Conservation (phyloP, 345 rosid genomes). For the Microthlaspi erraticum region DNA sequence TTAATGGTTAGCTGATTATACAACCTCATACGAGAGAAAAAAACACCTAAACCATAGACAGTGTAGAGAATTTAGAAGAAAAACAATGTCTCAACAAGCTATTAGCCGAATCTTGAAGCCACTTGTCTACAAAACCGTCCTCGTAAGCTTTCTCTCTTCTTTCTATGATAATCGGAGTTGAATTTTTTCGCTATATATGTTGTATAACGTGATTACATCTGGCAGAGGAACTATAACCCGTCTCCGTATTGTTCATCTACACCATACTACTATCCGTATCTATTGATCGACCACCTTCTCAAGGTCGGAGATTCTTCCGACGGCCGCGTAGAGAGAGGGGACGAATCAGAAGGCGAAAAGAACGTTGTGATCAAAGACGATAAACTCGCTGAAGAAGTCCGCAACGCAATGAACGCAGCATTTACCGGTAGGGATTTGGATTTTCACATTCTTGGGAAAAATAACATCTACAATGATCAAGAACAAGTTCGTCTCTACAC, state of each 20-base stretch:
- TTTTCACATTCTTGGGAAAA: too few relatives aligned
- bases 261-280: too few relatives aligned
- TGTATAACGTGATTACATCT: too few relatives aligned
- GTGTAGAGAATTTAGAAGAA: not conserved
- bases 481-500: too few relatives aligned
- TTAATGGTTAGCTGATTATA: too few relatives aligned
- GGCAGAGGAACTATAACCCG: too few relatives aligned
- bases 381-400: not conserved
- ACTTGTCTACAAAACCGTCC: not conserved
- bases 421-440: not conserved
- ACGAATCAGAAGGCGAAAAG: not conserved
- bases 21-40: too few relatives aligned
- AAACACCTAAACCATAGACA: too few relatives aligned
- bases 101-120: slow-evolving; percentile 2
- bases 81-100: slow-evolving; percentile 5
- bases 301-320: not conserved
- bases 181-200: too few relatives aligned
- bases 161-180: not conserved
- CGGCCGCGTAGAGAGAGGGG: not conserved
- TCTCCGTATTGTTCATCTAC: too few relatives aligned
- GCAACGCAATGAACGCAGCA: not conserved
- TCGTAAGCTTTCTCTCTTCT: not conserved
- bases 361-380: not conserved
- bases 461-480: too few relatives aligned
- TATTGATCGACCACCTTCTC: too few relatives aligned